phyloP scores from a whole-genome alignment of 306 rosid genomes.

The Mucuna pruriens region DNA sequence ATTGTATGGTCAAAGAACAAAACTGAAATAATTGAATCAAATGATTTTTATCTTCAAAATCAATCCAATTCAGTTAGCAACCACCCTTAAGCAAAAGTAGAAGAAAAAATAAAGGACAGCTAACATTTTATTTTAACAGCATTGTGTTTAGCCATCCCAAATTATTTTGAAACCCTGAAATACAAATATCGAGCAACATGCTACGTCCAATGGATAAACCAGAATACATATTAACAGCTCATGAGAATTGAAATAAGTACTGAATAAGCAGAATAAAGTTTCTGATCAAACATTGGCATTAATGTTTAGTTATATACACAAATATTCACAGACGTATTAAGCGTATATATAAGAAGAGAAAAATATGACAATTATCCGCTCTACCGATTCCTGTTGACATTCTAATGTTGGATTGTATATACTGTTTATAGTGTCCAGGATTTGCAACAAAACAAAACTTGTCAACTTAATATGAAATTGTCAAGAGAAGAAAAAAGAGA shows the following conservation, averaged over 20 bases:
- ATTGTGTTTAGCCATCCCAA: too few species aligned
- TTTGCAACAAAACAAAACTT: slow-evolving; percentile 36
- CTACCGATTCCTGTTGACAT: slow-evolving; percentile 37
- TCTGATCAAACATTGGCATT: slow-evolving; percentile 18
- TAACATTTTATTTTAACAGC: too few species aligned
- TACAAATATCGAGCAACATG: too few species aligned
- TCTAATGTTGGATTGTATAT: slow-evolving; percentile 34
- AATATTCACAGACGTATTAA: slow-evolving; percentile 39
- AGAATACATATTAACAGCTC: slow-evolving; percentile 32
- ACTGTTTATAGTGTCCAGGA: slow-evolving; percentile 46
- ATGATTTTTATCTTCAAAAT: too few species aligned
- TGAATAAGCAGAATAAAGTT: slow-evolving; percentile 31
- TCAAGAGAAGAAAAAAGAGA: background rate
- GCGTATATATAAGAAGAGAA: background rate
- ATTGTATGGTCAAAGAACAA: too few species aligned
- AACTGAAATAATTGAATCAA: too few species aligned
- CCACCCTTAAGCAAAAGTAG: too few species aligned
- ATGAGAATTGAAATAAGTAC: slow-evolving; percentile 9
- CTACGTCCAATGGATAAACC: too few species aligned
- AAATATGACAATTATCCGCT: slow-evolving; percentile 29
- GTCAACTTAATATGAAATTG: background rate
- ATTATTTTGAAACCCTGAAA: too few species aligned
- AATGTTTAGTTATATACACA: slow-evolving; percentile 35
- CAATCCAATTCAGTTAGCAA: too few species aligned
- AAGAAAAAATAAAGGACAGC: too few species aligned